phyloP scores from a whole-genome alignment of 495 filamentous ascomycete genomes.

The Sphaerosporella brunnea region DNA sequence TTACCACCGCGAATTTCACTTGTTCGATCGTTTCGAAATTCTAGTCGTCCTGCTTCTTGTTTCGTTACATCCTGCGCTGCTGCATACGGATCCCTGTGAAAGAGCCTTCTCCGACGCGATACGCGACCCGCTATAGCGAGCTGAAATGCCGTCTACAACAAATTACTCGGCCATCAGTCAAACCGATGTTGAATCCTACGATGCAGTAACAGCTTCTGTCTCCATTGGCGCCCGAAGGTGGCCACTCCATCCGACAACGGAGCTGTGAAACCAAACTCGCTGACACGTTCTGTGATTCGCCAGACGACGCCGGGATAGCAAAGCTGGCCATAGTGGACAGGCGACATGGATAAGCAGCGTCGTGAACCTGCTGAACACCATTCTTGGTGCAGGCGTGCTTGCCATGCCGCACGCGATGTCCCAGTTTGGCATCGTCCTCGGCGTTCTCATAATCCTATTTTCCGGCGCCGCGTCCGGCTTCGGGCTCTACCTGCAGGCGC shows the following conservation, averaged over 20 bases:
- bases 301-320: constrained; percentile 18
- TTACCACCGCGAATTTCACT: too few species aligned
- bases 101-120: too few species aligned
- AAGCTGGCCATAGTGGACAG: constrained; percentile 32
- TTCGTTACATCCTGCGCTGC: background rate
- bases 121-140: too few species aligned
- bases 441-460: constrained; percentile 73
- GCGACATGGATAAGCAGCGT: constrained; percentile 83
- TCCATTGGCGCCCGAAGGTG: constrained; percentile 6
- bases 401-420: constrained; percentile 89
- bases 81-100: background rate
- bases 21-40: too few species aligned
- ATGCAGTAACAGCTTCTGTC: constrained; percentile 3
- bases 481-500: constrained; percentile 82
- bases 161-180: constrained; percentile 23
- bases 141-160: constrained; percentile 10
- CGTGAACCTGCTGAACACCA: constrained; percentile 91
- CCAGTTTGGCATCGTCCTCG: constrained; percentile 74
- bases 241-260: too few species aligned
- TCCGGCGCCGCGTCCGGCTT: constrained; percentile 75
- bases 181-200: constrained; percentile 11
- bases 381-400: constrained; percentile 82
- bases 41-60: too few species aligned
- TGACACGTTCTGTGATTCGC: too few species aligned
- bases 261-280: too few species aligned